phyloP scores from a whole-genome alignment of 2,329 filamentous ascomycete genomes.

The Curvularia verruculosa region DNA sequence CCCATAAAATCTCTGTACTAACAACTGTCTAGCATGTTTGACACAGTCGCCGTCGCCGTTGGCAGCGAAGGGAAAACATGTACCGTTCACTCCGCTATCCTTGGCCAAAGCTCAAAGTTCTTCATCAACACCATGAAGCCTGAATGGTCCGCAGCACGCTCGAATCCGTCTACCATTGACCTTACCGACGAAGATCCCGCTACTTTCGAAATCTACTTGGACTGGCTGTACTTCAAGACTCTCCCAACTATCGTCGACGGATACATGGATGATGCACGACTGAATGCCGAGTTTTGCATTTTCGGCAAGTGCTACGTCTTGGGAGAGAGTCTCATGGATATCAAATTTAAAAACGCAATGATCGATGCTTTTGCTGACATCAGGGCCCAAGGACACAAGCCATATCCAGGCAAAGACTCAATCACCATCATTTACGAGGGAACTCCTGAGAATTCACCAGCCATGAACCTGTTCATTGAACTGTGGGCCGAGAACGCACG shows the following conservation, averaged over 20 bases:
- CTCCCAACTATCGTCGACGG: not conserved
- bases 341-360: not conserved
- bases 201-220: not conserved
- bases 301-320: not conserved
- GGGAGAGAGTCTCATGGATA: not conserved
- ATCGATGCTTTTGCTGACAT: not conserved
- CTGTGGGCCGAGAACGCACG: not conserved
- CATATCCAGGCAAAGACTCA: not conserved
- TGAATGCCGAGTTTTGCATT: not conserved
- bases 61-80: not conserved
- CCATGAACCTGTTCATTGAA: not conserved
- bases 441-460: not conserved
- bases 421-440: not conserved
- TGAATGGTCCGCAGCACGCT: not conserved
- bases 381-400: not conserved
- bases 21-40: not conserved
- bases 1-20: not conserved
- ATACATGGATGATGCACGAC: not conserved
- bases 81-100: not conserved
- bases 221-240: not conserved
- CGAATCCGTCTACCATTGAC: not conserved
- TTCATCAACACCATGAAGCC: not conserved
- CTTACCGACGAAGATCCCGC: not conserved
- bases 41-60: not conserved
- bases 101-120: constrained; percentile 1